Percentiles rank a stretch among this genome's conserved stretches.
Conservation (phyloP, 352 stramenopile species). For the Phytophthora citrophthora region DNA sequence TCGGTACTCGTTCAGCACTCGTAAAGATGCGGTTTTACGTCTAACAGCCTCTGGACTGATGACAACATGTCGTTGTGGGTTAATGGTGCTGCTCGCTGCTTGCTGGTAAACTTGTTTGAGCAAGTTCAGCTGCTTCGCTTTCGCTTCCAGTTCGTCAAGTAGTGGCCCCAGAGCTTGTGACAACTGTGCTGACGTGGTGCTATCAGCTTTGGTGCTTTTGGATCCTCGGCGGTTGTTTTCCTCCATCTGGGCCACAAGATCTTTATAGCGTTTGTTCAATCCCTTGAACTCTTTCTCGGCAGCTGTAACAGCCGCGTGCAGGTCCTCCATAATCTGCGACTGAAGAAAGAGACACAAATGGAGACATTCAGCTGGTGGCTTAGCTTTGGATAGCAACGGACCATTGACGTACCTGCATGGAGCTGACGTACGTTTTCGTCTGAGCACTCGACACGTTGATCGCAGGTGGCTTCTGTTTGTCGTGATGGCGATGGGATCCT, state of each 20-base stretch:
- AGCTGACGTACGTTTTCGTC: conserved; percentile 48
- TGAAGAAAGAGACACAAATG: conserved; percentile 11
- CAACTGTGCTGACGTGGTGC: conserved; percentile 37
- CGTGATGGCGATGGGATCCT: background rate
- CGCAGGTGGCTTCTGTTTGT: conserved; percentile 37
- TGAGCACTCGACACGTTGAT: conserved; percentile 47
- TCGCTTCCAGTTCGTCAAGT: conserved; percentile 67
- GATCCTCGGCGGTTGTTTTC: conserved; percentile 27
- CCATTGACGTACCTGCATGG: conserved; percentile 53
- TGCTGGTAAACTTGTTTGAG: conserved; percentile 71
- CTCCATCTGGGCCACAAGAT: conserved; percentile 51
- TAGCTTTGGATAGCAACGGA: conserved; percentile 14
- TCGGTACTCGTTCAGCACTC: conserved; percentile 71
- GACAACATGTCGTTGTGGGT: conserved; percentile 55
- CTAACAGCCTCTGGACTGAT: conserved; percentile 62
- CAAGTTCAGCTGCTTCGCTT: conserved; percentile 71
- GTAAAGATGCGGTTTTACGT: conserved; percentile 67
- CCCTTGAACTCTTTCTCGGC: conserved; percentile 55
- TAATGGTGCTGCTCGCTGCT: conserved; percentile 64
- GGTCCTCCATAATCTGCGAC: conserved; percentile 70
- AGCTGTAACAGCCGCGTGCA: conserved; percentile 41
- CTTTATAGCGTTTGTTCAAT: conserved; percentile 54
- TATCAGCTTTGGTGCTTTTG: conserved; percentile 5
- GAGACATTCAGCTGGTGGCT: conserved; percentile 8
- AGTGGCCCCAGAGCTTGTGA: conserved; percentile 51